phyloP scores from a whole-genome alignment of 495 filamentous ascomycete genomes.

The Daldinia bambusicola region DNA sequence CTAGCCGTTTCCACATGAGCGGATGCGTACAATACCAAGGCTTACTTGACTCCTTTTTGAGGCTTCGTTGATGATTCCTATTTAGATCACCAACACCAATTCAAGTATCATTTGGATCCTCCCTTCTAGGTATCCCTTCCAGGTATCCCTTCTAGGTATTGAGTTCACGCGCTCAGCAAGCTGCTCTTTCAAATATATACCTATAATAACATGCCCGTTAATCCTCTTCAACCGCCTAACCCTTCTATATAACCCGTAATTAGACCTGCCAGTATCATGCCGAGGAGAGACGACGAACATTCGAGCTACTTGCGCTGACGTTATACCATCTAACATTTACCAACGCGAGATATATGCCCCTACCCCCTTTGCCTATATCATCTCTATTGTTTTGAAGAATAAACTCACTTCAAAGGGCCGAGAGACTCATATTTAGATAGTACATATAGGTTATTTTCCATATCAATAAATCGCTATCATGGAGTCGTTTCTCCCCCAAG shows the following conservation, averaged over 20 bases:
- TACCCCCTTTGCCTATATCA: neutral
- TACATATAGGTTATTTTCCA: neutral
- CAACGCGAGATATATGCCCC: neutral
- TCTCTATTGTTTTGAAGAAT: neutral
- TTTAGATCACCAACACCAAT: slow-evolving; percentile 3
- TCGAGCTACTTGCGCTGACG: neutral
- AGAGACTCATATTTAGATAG: neutral
- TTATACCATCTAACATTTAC: slow-evolving; percentile 1
- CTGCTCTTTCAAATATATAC: slow-evolving; percentile 12
- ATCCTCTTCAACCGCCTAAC: neutral
- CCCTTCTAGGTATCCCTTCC: too few species aligned
- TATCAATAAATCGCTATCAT: slow-evolving; percentile 44
- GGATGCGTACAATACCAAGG: slow-evolving; percentile 1
- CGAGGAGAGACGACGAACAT: neutral
- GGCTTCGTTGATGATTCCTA: slow-evolving; percentile 9
- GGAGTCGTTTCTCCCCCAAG: slow-evolving; percentile 60
- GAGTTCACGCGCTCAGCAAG: neutral
- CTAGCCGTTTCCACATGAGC: slow-evolving; percentile 12
- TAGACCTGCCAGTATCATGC: slow-evolving; percentile 7
- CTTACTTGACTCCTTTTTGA: slow-evolving; percentile 6
- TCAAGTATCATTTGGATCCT: neutral
- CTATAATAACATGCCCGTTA: neutral
- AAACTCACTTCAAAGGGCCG: neutral
- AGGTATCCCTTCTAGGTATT: too few species aligned
- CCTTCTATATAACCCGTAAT: slow-evolving; percentile 2